Percentiles rank a stretch among this genome's conserved stretches.
These are phyloP conservation scores for Hansenula anomala DNA, from an alignment of 1,139 yeast species.

Conservation along the genomic window DNA sequence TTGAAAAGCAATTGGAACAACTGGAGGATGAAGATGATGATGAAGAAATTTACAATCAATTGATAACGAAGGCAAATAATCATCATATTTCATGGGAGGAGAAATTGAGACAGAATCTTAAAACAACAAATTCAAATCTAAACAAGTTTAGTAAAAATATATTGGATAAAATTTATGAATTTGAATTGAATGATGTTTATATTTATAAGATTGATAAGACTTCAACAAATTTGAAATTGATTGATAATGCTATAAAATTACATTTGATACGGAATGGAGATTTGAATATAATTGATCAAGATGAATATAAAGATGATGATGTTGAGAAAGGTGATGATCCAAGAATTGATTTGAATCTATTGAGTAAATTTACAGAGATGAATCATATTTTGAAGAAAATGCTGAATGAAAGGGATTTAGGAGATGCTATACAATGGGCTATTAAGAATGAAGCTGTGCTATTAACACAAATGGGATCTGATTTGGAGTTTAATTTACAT, in stretches of 20 bases:
- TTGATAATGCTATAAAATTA: conserved; percentile 27
- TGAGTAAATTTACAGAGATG: conserved; percentile 17
- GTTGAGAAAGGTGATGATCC: conserved; percentile 1
- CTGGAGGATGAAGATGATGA: not conserved
- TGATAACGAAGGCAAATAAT: conserved; percentile 13
- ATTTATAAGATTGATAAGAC: conserved; percentile 29
- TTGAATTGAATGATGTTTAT: conserved; percentile 32
- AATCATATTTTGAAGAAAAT: conserved; percentile 16
- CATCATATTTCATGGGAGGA: conserved; percentile 27
- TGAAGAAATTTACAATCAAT: not conserved
- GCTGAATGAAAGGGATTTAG: conserved; percentile 10
- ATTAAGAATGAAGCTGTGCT: conserved; percentile 11
- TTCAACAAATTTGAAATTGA: conserved; percentile 6
- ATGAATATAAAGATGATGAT: not conserved
- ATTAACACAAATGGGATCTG: conserved; percentile 24
- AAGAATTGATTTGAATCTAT: conserved; percentile 6
- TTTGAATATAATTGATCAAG: conserved; percentile 14
- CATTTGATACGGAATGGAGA: conserved; percentile 32
- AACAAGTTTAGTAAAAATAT: conserved; percentile 28
- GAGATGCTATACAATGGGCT: conserved; percentile 22
- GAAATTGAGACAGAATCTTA: conserved; percentile 23
- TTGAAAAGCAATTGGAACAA: conserved; percentile 4
- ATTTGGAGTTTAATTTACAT: conserved; percentile 61
- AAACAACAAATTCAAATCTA: conserved; percentile 23
- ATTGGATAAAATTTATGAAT: conserved; percentile 29